Base-by-base conservation (phyloP, 495 filamentous ascomycete genomes). In the Hyaloscypha variabilis region DNA sequence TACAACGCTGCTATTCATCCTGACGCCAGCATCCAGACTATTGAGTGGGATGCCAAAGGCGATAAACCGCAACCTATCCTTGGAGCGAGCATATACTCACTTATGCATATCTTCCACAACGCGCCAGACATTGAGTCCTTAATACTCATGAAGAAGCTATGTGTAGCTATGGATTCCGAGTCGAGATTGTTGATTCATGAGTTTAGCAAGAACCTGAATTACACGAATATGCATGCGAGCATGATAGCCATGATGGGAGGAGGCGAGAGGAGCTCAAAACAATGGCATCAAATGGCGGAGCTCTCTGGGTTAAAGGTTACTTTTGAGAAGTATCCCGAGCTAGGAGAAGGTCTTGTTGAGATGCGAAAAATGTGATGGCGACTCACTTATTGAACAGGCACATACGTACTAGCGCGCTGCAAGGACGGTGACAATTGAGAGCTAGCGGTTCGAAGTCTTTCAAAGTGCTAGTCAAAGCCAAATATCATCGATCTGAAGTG, bases 281-380 rank as follows among this genome's bases (percentile, higher is more conserved):
- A 57, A 26, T 57, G 54, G 8, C 54, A 57, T 26, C 8, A 13
- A 26, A 29, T 57, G 54, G 54, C 54, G 25, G 54, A 25, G 26
- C 4, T 57, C n/a, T 21, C 23, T 10, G 54, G 25, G 19, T 57
- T 57, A 26, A 57, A 26, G 8, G 10, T 57, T 4, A 57, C 54
- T 29, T 57, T 57, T 57, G 54, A 57, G 54, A 26, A 4, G 8
- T 57, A 57, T 29, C 5, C 54, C 17, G 54, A 57, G 11, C 6
- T 26, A 26, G 54, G 54, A 25, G 54, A 57, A 26, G 54, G 54
- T 8, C n/a, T 57, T 75, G 21, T 63, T 74, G 10, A 80, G n/a
- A n/a, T n/a, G n/a, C n/a, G n/a, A n/a, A n/a, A n/a, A n/a, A n/a
- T n/a, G n/a, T n/a, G n/a, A n/a, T n/a, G n/a, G n/a, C n/a, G n/a